A percentile compares a stretch with the other conserved stretches of the same genome.
Evolutionary conservation across 1,139 yeast species (phyloP).

Genomic region (Debaryomyces fabryi): DNA sequence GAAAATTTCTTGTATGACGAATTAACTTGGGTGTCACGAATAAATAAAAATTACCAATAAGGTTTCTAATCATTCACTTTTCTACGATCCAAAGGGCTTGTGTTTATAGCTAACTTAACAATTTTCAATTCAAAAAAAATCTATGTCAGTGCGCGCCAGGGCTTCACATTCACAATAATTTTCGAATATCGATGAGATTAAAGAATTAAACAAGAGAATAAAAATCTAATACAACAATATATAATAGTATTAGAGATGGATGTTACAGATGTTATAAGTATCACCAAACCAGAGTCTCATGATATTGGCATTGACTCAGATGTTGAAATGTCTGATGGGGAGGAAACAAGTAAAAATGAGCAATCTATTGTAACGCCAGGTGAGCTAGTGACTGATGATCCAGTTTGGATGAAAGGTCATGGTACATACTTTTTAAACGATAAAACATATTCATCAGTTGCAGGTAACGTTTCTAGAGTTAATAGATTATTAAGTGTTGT

Average conservation of each 20-base stretch:
- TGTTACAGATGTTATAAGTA: slow-evolving; percentile 39
- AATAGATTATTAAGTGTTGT: slow-evolving; percentile 83
- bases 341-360: slow-evolving; percentile 14
- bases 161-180: slow-evolving; percentile 4
- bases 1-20: slow-evolving; percentile 15
- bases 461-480: slow-evolving; percentile 85
- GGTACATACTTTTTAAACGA: slow-evolving; percentile 83
- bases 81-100: background rate
- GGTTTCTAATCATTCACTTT: slow-evolving; percentile 6
- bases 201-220: slow-evolving; percentile 5
- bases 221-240: background rate
- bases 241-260: slow-evolving; percentile 19
- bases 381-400: slow-evolving; percentile 93
- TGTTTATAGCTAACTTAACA: background rate
- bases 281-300: slow-evolving; percentile 34
- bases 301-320: slow-evolving; percentile 27
- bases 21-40: slow-evolving; percentile 3
- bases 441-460: slow-evolving; percentile 85
- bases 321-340: slow-evolving; percentile 37
- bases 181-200: slow-evolving; percentile 7
- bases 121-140: background rate
- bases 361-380: slow-evolving; percentile 82
- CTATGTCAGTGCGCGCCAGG: background rate
- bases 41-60: background rate
- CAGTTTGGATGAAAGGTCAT: slow-evolving; percentile 98